Evolutionary conservation across 495 filamentous ascomycete genomes (phyloP), one percentile per base, ranked within the genome.

Genomic region (Podospora australis): DNA sequence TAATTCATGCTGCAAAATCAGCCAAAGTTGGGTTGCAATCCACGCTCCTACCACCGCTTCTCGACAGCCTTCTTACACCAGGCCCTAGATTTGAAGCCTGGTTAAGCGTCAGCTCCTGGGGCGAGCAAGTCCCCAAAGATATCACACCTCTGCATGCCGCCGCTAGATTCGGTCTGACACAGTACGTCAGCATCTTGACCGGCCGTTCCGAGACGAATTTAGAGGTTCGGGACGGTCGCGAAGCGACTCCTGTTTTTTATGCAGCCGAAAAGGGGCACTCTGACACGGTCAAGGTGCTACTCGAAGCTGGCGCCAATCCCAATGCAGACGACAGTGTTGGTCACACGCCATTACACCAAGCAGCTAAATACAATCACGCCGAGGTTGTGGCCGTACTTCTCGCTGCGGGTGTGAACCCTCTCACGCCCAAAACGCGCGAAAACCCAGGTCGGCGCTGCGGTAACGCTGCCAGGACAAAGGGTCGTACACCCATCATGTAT

Each of bases 351-450:
- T 39, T 67, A 17, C 58, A 65, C 46, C 14, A 29, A 23, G 60
- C 63, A 30, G 58, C 59, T 17, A 36, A 2, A 1, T 22, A 28
- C 25, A 52, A 56, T n/a, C 44, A 54, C 16, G 44, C 42, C n/a
- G 30, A 32, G 2, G 53, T 62, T 34, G 54, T 63, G 11, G 48
- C 41, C 4, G 21, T 54, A 3, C 47, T 68, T 10, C 50, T 68
- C 1, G 56, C 43, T 10, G 56, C 57, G 11, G 65, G 65, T 7
- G 58, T 61, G 3, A 38, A 58, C 47, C 58, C 60, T 11, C 24
- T 60, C n/a, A 63, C 63, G 9, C 19, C 23, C 8, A 68, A 66
- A 43, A 57, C 62, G 4, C 30, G 50, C 29, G 53, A 56, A 7
- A 24, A 49, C 23, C 57, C 53, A 2, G 45, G 47, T 8, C 44